A percentile compares a stretch with the other conserved stretches of the same genome.
phyloP scores from a whole-genome alignment of 2,329 filamentous ascomycete species.

The Endocalyx cinctus region DNA sequence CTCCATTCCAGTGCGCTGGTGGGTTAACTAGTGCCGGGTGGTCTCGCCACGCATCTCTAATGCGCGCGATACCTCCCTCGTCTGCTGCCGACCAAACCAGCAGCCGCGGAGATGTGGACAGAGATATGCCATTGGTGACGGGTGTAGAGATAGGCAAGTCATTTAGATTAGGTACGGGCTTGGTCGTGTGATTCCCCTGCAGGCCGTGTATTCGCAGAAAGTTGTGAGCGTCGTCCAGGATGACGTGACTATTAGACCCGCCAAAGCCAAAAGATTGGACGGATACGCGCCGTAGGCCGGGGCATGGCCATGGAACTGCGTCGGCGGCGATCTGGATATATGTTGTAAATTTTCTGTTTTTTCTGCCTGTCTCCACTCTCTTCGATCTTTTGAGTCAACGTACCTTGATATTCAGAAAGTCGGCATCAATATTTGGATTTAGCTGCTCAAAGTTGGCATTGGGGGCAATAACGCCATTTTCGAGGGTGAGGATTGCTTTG shows the following conservation, averaged over 20 bases:
- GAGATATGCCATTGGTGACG: too few relatives aligned
- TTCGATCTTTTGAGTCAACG: too few relatives aligned
- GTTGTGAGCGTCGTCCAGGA: constrained; percentile 7
- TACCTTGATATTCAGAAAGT: neutral
- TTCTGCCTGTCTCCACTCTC: too few relatives aligned
- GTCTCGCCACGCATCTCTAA: too few relatives aligned
- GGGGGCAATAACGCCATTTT: constrained; percentile 2
- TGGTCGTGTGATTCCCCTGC: constrained; percentile 1
- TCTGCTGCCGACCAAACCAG: too few relatives aligned
- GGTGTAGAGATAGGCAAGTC: too few relatives aligned
- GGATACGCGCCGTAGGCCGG: constrained; percentile 25
- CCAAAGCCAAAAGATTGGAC: constrained; percentile 8
- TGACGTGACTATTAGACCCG: constrained; percentile 9
- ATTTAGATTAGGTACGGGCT: too few relatives aligned
- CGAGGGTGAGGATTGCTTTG: constrained; percentile 2
- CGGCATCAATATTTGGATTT: constrained; percentile 1
- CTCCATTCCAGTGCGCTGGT: too few relatives aligned
- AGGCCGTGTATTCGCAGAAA: constrained; percentile 1
- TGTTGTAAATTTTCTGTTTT: too few relatives aligned
- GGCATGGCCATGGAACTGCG: constrained; percentile 19
- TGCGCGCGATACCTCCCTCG: too few relatives aligned
- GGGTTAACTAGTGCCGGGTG: too few relatives aligned
- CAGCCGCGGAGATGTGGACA: too few relatives aligned
- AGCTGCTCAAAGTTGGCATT: constrained; percentile 1
- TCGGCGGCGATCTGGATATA: neutral